A percentile compares a stretch with the other conserved stretches of the same genome.
Evolutionary conservation across 2,329 filamentous ascomycete genomes (phyloP).

Genomic region (Aureobasidium lini): DNA sequence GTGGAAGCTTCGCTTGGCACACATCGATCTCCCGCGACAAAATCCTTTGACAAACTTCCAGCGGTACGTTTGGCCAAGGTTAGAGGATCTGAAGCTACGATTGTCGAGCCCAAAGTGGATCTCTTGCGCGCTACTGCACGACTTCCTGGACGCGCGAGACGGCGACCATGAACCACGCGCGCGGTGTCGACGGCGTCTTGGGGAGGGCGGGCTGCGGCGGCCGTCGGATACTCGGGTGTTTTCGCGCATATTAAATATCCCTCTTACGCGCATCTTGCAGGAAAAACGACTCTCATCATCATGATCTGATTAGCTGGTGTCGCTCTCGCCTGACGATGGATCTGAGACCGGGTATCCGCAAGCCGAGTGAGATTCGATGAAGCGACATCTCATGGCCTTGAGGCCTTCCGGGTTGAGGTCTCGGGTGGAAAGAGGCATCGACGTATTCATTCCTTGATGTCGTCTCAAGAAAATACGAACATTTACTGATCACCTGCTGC

Average conservation of each 20-base stretch:
- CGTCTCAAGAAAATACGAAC: background rate
- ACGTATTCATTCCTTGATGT: background rate
- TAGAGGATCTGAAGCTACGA: background rate
- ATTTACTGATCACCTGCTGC: background rate
- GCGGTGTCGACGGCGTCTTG: slow-evolving; percentile 1
- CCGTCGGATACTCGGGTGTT: background rate
- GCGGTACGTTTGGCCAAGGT: background rate
- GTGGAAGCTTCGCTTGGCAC: background rate
- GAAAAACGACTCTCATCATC: background rate
- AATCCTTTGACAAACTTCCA: background rate
- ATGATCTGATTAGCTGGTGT: background rate
- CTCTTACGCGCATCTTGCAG: slow-evolving; percentile 5
- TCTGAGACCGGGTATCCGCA: background rate
- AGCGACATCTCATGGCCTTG: background rate
- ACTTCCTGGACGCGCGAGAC: background rate
- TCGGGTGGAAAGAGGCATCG: background rate
- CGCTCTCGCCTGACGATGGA: background rate
- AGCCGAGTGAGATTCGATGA: background rate
- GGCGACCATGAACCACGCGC: background rate
- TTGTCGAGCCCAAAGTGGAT: background rate
- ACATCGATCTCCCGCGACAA: background rate
- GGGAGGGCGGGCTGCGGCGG: background rate
- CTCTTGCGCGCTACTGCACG: background rate
- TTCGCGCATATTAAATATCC: background rate
- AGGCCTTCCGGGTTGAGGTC: background rate